phyloP scores from a whole-genome alignment of 2,329 filamentous ascomycete species.

The Apiospora phragmitis region DNA sequence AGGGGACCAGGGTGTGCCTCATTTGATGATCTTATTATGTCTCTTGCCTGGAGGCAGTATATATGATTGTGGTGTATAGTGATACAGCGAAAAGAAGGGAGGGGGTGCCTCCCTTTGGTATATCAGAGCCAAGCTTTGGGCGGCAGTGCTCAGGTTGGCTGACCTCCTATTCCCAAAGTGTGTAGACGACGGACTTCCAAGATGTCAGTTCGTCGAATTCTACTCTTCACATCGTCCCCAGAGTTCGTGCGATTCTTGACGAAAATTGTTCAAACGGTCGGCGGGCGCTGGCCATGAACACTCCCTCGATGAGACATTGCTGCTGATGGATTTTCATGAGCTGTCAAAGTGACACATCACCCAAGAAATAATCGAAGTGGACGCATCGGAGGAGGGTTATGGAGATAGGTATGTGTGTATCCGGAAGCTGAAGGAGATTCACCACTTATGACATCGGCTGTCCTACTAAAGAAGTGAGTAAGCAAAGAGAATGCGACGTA shows the following conservation, averaged over 20 bases:
- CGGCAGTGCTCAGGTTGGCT: not conserved
- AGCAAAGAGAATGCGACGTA: not conserved
- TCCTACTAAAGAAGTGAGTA: not conserved
- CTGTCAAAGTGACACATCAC: not conserved
- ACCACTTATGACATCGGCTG: not conserved
- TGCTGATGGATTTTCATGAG: not conserved
- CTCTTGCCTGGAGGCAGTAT: not conserved
- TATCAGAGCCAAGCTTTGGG: not conserved
- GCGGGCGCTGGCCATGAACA: not conserved
- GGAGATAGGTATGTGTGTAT: not conserved
- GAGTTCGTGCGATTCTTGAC: not conserved
- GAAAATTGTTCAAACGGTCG: not conserved
- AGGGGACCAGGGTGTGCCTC: too few relatives aligned
- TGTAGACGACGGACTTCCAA: not conserved
- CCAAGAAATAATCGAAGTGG: not conserved
- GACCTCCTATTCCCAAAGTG: not conserved
- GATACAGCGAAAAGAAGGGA: too few relatives aligned
- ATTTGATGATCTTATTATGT: too few relatives aligned
- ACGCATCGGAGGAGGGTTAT: not conserved
- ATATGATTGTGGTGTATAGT: not conserved
- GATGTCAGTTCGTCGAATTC: not conserved
- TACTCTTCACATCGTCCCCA: not conserved
- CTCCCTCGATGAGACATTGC: not conserved
- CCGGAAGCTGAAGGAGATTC: not conserved
- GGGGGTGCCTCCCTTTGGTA: not conserved